Base-by-base conservation (phyloP, 805 yeast species). In the Metschnikowia cerradonensis region DNA sequence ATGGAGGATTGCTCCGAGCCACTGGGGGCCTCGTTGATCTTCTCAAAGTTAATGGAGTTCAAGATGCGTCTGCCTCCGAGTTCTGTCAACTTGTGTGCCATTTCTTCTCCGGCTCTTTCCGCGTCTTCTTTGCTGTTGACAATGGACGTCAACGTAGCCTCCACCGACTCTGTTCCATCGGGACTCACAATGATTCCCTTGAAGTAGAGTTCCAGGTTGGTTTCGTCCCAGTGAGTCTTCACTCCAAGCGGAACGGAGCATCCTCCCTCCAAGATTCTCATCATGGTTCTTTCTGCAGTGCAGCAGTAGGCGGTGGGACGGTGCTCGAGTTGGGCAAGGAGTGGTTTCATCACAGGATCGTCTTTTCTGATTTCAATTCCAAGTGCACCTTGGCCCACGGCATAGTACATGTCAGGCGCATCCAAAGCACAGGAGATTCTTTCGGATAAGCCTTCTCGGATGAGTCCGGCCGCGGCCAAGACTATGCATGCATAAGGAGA, bases 381-480 rank as follows among this genome's bases (percentile, higher is more conserved):
- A 41, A 94, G 70, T 0, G 98, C 98, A 56, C 99, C 99, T 72
- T 94, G 99, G n/a, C 99, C 99, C 42, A 94, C 97, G 1, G 99
- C 97, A 65, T 92, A 88, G 65, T 83, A 86, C 96, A 92, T 88
- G 49, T 85, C 88, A 33, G 88, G 86, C 4, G 83, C 77, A 50
- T 84, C 81, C 55, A 94, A 75, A 56, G 75, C 78, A 55, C 79
- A 75, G 5, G 96, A 83, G 63, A 94, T 90, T 66, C 97, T 76
- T 58, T 81, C 67, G n/a, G 79, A 82, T 47, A 91, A 71, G 11
- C 84, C 87, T 40, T 86, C 71, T 58, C 99, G 80, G 20, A 80
- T 72, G 52, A 94, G 76, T 2, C 99, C 99, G 1, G 99, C 98
- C 8, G 94, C 85, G 0, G 99, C 99, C 50, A 94, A 75, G 50